Evolutionary conservation across 495 filamentous ascomycete species (phyloP), one percentile per base, ranked within the genome.

Genomic region (Tetracladium marchalianum): DNA sequence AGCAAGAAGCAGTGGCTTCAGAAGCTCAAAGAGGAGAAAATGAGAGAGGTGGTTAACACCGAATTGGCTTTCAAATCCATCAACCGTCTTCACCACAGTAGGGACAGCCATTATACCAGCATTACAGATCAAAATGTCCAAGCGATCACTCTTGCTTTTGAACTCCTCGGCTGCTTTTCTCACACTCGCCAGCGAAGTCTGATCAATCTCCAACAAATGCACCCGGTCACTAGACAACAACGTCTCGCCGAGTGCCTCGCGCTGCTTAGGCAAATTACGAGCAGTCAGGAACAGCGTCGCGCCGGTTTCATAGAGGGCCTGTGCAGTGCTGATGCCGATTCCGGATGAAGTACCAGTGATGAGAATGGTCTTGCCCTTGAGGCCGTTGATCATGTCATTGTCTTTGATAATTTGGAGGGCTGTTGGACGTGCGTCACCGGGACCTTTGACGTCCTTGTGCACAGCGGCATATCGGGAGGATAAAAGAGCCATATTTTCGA

Each of bases 11-110:
- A 64, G 67, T 0, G 80, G 74, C 7, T 85, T 64, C 4, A 89
- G 66, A 9, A 81, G 64, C 39, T 73, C 71, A 15, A 77, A 79
- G 19, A 89, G 65, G 7, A 85, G 68, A 34, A 76, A 77, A 52
- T 85, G 82, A 5, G 75, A 78, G 46, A 87, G 59, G 57, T 88
- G 75, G 55, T 88, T 89, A 4, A 76, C 79, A n/a, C 77, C 80
- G 47, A 87, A 77, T 45, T 84, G 78, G 27, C 78, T 67, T 55
- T 88, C 82, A 56, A 78, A 81, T n/a, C 82, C 80, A 16, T 86
- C 78, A 11, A 62, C 54, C 1, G 79, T 81, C 1, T 46, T 55
- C 0, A 58, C 51, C 2, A 56, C 58, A 7, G 22, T 27, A 0
- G 75, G 67, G 6, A 65, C 52, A 0, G 62, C 71, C 72, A 80